Percentiles rank a stretch among this genome's conserved stretches.
Conservation (phyloP, 2,329 filamentous ascomycete genomes). For the Cercospora citrullina region DNA sequence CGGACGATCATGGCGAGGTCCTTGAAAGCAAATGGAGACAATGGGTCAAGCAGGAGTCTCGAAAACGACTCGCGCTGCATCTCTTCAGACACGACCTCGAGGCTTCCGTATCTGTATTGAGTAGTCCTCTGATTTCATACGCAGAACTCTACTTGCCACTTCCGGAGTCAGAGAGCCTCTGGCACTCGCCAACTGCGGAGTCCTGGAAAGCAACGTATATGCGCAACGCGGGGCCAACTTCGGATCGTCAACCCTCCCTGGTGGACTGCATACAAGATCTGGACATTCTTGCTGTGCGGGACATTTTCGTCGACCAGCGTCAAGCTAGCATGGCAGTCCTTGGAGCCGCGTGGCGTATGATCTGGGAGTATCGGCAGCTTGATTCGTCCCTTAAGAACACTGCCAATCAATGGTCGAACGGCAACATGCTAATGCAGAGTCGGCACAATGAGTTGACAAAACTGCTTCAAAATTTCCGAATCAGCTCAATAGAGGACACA, state of each 20-base stretch:
- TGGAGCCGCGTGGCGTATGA: conserved; percentile 64
- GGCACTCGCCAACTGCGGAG: conserved; percentile 63
- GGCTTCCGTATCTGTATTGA: conserved; percentile 65
- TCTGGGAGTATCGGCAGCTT: conserved; percentile 66
- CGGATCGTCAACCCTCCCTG: conserved; percentile 52
- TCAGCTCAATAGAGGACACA: conserved; percentile 41
- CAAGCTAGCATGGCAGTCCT: conserved; percentile 62
- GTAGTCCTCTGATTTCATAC: conserved; percentile 66
- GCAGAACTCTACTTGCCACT: conserved; percentile 67
- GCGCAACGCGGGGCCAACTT: conserved; percentile 37
- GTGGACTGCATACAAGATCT: conserved; percentile 60
- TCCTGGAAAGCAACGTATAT: conserved; percentile 66
- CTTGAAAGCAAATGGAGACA: conserved; percentile 65
- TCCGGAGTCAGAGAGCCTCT: conserved; percentile 62
- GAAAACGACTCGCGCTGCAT: conserved; percentile 67
- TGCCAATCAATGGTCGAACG: conserved; percentile 43
- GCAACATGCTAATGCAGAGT: conserved; percentile 47
- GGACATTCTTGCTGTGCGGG: conserved; percentile 52
- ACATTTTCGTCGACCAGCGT: conserved; percentile 57
- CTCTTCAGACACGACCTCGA: conserved; percentile 66
- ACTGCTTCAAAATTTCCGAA: conserved; percentile 55
- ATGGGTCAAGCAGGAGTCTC: conserved; percentile 66
- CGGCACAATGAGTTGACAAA: conserved; percentile 64
- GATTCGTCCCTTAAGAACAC: conserved; percentile 55
- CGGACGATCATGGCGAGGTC: conserved; percentile 56